Conservation (phyloP, 257 asterid species). For the Petrea volubilis region DNA sequence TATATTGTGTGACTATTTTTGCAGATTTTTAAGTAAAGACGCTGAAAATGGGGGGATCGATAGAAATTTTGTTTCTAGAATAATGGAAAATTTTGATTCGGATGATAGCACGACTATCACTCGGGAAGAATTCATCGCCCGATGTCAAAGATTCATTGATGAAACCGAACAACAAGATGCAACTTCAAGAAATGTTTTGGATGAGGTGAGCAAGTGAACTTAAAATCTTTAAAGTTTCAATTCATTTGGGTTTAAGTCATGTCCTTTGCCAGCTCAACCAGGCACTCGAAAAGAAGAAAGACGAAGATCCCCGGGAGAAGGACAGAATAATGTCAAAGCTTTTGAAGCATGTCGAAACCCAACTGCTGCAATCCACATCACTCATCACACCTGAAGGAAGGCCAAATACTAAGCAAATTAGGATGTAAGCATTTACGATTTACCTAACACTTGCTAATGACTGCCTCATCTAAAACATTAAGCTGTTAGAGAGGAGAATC, state of each 20-base stretch:
- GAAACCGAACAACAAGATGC: conserved; percentile 32
- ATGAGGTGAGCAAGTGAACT: conserved; percentile 34
- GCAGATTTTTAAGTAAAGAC: conserved; percentile 47
- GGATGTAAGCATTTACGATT: conserved; percentile 28
- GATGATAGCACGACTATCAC: conserved; percentile 29
- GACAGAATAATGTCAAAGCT: conserved; percentile 46
- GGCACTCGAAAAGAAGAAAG: conserved; percentile 35
- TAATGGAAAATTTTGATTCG: conserved; percentile 43
- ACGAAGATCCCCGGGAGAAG: conserved; percentile 30
- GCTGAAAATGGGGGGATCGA: conserved; percentile 28
- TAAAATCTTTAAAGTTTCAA: neutral
- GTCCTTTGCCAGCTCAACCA: conserved; percentile 32
- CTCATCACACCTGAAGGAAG: conserved; percentile 52
- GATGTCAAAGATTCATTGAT: conserved; percentile 45
- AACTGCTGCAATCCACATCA: conserved; percentile 34
- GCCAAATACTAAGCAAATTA: conserved; percentile 45
- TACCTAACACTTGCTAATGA: too few relatives aligned
- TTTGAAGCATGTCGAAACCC: conserved; percentile 44
- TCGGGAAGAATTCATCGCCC: conserved; percentile 42
- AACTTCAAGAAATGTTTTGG: conserved; percentile 20
- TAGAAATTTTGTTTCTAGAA: conserved; percentile 20
- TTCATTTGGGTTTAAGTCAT: neutral
- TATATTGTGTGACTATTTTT: neutral
- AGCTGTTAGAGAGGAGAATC: too few relatives aligned
- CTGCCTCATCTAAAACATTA: too few relatives aligned